phyloP scores from a whole-genome alignment of 2,329 filamentous ascomycete species.

The Aspergillus fumigatiaffinis region DNA sequence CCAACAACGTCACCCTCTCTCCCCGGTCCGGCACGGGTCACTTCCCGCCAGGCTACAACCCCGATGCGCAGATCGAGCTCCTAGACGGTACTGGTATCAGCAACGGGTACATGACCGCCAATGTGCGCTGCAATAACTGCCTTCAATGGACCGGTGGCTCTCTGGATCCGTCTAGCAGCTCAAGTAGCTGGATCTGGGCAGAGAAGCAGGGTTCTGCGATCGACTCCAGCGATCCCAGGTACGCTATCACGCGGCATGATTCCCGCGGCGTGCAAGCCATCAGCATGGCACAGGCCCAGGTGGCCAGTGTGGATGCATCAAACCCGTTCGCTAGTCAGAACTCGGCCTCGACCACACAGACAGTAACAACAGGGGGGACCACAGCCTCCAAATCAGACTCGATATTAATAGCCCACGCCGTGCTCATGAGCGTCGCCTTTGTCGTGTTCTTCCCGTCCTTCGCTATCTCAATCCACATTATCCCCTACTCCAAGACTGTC shows the following conservation, averaged over 20 bases:
- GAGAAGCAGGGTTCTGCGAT: constrained; percentile 20
- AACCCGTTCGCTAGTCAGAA: neutral
- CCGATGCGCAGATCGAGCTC: constrained; percentile 47
- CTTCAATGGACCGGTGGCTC: constrained; percentile 17
- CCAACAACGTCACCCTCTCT: constrained; percentile 59
- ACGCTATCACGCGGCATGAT: constrained; percentile 22
- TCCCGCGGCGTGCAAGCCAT: constrained; percentile 8
- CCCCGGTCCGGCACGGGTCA: constrained; percentile 51
- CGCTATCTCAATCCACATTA: constrained; percentile 31
- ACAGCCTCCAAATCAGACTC: neutral
- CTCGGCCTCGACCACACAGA: neutral
- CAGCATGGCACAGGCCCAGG: neutral
- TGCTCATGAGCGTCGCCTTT: constrained; percentile 40
- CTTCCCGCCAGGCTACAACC: constrained; percentile 46
- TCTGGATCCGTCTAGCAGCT: constrained; percentile 12
- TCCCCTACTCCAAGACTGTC: constrained; percentile 39
- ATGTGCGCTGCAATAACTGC: constrained; percentile 44
- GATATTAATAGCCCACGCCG: constrained; percentile 18
- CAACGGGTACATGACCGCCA: constrained; percentile 55
- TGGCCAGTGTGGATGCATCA: neutral
- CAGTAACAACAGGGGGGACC: neutral
- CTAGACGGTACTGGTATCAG: constrained; percentile 57
- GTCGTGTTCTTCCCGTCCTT: constrained; percentile 38
- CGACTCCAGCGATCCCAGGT: constrained; percentile 16
- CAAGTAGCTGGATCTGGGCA: constrained; percentile 29